A percentile compares a stretch with the other conserved stretches of the same genome.
These are phyloP conservation scores for Heteromeles arbutifolia DNA, from an alignment of 306 rosid species.

Conservation along the genomic window DNA sequence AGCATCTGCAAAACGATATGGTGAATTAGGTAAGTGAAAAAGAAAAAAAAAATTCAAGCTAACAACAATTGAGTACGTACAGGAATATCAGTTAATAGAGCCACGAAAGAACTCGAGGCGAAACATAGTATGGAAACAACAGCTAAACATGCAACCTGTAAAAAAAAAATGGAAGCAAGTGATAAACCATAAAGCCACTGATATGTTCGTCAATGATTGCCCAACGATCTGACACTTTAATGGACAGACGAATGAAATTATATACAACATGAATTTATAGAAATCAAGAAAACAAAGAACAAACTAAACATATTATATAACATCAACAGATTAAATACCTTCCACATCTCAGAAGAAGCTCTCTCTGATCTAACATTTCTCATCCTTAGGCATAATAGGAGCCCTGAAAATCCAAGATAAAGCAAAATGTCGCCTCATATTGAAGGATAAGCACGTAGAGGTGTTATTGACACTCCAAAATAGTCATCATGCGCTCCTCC, in stretches of 20 bases:
- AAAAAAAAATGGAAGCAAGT: background rate
- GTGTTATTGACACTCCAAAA: background rate
- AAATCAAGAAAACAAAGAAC: background rate
- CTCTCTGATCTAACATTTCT: constrained; percentile 83
- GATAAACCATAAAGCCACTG: background rate
- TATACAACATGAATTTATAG: background rate
- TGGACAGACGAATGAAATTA: background rate
- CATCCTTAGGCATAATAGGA: constrained; percentile 71
- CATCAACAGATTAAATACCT: constrained; percentile 35
- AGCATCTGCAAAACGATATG: constrained; percentile 55
- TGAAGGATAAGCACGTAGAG: background rate
- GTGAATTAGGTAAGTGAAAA: constrained; percentile 8
- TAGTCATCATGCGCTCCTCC: background rate
- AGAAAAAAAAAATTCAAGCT: background rate
- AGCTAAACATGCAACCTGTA: constrained; percentile 91
- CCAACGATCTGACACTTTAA: background rate
- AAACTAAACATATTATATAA: background rate
- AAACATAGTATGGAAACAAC: constrained; percentile 71
- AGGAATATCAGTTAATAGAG: constrained; percentile 70
- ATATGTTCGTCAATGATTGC: background rate
- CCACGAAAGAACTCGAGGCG: constrained; percentile 70
- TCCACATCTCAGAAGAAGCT: constrained; percentile 81
- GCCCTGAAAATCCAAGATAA: constrained; percentile 37
- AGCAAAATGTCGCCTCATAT: background rate
- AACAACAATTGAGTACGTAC: constrained; percentile 42